Conservation (phyloP, 2,329 filamentous ascomycete species). For the Colletotrichum chlorophyti region DNA sequence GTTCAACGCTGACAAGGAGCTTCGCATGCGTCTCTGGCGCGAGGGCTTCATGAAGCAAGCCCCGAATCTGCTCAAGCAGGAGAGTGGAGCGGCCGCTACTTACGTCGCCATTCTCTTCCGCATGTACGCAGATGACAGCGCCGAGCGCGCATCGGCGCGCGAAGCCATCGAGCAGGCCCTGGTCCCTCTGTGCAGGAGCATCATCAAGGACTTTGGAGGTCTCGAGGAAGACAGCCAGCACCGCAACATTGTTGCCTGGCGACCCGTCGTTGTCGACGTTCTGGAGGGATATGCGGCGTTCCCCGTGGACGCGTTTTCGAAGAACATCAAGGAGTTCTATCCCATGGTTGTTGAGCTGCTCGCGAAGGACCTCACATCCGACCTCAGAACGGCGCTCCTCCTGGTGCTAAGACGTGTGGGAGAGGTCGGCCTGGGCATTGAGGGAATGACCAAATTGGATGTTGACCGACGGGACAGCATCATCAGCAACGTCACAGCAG, state of each 20-base stretch:
- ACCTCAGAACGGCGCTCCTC: slow-evolving; percentile 81
- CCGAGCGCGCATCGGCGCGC: slow-evolving; percentile 80
- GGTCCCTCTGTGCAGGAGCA: slow-evolving; percentile 93
- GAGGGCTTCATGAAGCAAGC: slow-evolving; percentile 99
- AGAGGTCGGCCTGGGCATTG: slow-evolving; percentile 71
- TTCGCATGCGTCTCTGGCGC: slow-evolving; percentile 91
- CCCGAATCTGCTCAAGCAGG: slow-evolving; percentile 96
- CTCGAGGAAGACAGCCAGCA: slow-evolving; percentile 97
- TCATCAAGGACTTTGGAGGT: slow-evolving; percentile 82
- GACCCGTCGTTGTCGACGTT: slow-evolving; percentile 95
- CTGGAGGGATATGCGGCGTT: slow-evolving; percentile 91
- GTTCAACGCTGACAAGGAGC: slow-evolving; percentile 97
- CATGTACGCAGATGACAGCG: slow-evolving; percentile 92
- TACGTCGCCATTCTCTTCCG: slow-evolving; percentile 96
- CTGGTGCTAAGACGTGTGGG: slow-evolving; percentile 82
- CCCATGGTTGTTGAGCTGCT: slow-evolving; percentile 85
- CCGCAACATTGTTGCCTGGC: slow-evolving; percentile 95
- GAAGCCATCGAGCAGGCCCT: slow-evolving; percentile 88
- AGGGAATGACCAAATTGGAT: slow-evolving; percentile 49
- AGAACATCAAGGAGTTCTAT: slow-evolving; percentile 84
- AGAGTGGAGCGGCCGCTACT: slow-evolving; percentile 89
- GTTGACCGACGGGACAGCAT: slow-evolving; percentile 48
- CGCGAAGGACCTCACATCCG: slow-evolving; percentile 78
- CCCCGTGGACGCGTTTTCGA: slow-evolving; percentile 78
- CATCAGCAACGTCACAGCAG: slow-evolving; percentile 41